Percentiles rank a stretch among this genome's conserved stretches.
Evolutionary conservation across 805 yeast genomes (phyloP).

Genomic region (Spathaspora passalidarum): DNA sequence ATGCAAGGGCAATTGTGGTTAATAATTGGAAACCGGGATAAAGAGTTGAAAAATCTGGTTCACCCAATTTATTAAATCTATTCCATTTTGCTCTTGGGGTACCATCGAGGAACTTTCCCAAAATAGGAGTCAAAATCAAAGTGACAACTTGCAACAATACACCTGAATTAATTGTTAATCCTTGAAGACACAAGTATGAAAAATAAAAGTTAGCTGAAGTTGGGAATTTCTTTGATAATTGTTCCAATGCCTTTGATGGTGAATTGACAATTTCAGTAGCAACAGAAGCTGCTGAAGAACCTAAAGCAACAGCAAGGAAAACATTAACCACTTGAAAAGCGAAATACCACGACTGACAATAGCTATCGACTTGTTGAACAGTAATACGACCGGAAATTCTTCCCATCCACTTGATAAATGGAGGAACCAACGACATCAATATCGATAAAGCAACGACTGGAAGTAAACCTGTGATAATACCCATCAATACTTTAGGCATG

Average conservation of each 20-base stretch:
- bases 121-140: slow-evolving; percentile 64
- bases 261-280: slow-evolving; percentile 63
- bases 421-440: slow-evolving; percentile 66
- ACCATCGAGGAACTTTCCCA: slow-evolving; percentile 70
- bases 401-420: slow-evolving; percentile 66
- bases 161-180: slow-evolving; percentile 75
- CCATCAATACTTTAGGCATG: slow-evolving; percentile 52
- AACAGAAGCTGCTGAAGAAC: slow-evolving; percentile 82
- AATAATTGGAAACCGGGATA: slow-evolving; percentile 78
- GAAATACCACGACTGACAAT: slow-evolving; percentile 85
- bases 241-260: slow-evolving; percentile 69
- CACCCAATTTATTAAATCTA: slow-evolving; percentile 60
- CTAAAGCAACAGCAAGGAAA: slow-evolving; percentile 76
- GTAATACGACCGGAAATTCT: slow-evolving; percentile 70
- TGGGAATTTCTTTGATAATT: slow-evolving; percentile 78
- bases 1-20: slow-evolving; percentile 68
- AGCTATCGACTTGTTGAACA: slow-evolving; percentile 66
- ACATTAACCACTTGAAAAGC: slow-evolving; percentile 91
- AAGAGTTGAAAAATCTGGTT: slow-evolving; percentile 76
- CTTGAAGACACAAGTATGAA: slow-evolving; percentile 76
- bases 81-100: slow-evolving; percentile 94
- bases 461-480: slow-evolving; percentile 63
- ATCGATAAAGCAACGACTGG: slow-evolving; percentile 66
- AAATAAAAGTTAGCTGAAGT: slow-evolving; percentile 90
- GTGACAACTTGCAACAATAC: slow-evolving; percentile 71